Conservation (phyloP, 768 basidiomycete genomes). For the Trichaptum fuscoviolaceum region DNA sequence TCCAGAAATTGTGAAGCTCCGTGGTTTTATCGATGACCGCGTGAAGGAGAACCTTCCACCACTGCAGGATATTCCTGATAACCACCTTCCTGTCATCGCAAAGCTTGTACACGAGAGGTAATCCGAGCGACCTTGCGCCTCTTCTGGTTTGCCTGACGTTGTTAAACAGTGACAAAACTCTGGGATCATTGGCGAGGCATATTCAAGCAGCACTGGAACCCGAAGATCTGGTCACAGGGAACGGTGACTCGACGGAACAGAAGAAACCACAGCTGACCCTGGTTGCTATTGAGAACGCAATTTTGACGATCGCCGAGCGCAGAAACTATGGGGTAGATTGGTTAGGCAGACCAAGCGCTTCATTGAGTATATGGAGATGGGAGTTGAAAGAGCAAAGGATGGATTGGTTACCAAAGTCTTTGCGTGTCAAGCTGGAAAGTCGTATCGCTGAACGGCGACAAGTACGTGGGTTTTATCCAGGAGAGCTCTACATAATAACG, state of each 20-base stretch:
- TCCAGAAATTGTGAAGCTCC: conserved; percentile 71
- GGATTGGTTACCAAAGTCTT: conserved; percentile 64
- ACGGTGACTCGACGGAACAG: neutral
- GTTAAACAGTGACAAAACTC: conserved; percentile 61
- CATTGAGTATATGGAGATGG: conserved; percentile 82
- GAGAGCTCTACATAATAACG: conserved; percentile 7
- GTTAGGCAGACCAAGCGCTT: conserved; percentile 51
- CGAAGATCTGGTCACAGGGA: conserved; percentile 22
- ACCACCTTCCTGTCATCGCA: conserved; percentile 69
- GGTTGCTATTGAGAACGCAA: conserved; percentile 52
- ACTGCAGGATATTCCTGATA: conserved; percentile 57
- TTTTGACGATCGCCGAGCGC: conserved; percentile 58
- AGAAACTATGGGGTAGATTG: conserved; percentile 78
- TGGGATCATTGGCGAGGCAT: conserved; percentile 56
- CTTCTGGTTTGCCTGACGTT: neutral
- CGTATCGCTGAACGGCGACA: conserved; percentile 61
- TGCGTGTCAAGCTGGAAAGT: conserved; percentile 53
- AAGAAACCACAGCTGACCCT: conserved; percentile 26
- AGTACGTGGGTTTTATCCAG: conserved; percentile 32
- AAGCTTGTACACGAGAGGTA: conserved; percentile 87
- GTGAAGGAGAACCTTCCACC: conserved; percentile 42
- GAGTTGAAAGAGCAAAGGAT: conserved; percentile 60
- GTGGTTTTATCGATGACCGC: conserved; percentile 60
- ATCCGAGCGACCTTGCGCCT: conserved; percentile 10
- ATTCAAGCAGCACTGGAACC: conserved; percentile 68